These are phyloP conservation scores for Arachis hypogaea DNA, from an alignment of 306 rosid species.

Conservation along the genomic window DNA sequence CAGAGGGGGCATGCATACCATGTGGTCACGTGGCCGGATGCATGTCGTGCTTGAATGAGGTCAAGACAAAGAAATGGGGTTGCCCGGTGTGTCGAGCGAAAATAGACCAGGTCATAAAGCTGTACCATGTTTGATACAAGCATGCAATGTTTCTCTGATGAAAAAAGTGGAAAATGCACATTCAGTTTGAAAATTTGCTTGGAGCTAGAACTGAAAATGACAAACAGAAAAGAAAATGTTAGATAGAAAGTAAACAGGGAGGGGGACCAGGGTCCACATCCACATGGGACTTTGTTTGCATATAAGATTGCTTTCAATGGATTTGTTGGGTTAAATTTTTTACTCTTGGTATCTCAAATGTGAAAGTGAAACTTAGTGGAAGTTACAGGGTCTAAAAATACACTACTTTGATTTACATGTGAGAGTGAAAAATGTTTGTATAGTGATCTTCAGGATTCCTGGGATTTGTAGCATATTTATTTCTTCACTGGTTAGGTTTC, in stretches of 20 bases:
- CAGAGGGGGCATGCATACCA: conserved; percentile 98
- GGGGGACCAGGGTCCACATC: conserved; percentile 13
- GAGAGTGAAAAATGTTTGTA: conserved; percentile 13
- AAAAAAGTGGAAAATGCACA: conserved; percentile 2
- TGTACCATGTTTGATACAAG: conserved; percentile 72
- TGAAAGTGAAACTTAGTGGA: conserved; percentile 3
- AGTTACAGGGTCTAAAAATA: background rate
- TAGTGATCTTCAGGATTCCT: conserved; percentile 22
- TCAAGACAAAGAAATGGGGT: conserved; percentile 90
- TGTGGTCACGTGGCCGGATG: conserved; percentile 99
- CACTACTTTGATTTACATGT: conserved; percentile 13
- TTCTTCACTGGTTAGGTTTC: background rate
- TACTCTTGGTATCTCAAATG: conserved; percentile 33
- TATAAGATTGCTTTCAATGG: conserved; percentile 12
- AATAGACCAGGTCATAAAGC: conserved; percentile 77
- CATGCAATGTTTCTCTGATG: background rate
- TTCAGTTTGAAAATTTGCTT: conserved; percentile 4
- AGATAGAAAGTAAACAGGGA: conserved; percentile 2
- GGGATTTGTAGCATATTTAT: conserved; percentile 16
- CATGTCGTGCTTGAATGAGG: conserved; percentile 91
- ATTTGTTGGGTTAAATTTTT: conserved; percentile 19
- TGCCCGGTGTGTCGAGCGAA: conserved; percentile 96
- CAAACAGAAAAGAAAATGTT: conserved; percentile 28
- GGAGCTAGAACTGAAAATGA: conserved; percentile 26
- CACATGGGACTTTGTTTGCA: conserved; percentile 34